Evolutionary conservation across 305 asterid genomes (phyloP).

Genomic region (Fraxinus xanthoxyloides): DNA sequence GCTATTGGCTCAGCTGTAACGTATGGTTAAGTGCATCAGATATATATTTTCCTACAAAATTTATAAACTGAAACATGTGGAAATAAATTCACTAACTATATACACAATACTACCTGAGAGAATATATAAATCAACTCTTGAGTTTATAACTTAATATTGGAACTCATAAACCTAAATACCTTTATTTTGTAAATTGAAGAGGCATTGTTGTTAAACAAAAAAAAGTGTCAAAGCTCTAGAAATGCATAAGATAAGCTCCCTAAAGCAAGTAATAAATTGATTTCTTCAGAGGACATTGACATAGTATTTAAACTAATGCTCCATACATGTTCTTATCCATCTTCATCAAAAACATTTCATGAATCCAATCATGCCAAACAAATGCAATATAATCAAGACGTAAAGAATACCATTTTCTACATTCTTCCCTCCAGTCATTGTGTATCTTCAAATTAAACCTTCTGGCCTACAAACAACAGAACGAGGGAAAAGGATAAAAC

Average conservation of each 20-base stretch:
- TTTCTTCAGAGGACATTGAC: neutral
- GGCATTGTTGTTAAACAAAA: neutral
- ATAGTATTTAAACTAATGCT: neutral
- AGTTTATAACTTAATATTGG: neutral
- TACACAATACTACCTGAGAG: neutral
- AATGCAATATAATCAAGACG: neutral
- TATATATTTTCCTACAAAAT: neutral
- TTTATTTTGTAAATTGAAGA: neutral
- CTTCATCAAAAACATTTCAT: neutral
- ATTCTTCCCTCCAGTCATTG: conserved; percentile 44
- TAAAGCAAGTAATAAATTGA: neutral
- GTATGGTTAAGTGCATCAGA: conserved; percentile 18
- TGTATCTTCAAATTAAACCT: conserved; percentile 25
- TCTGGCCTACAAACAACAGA: conserved; percentile 17
- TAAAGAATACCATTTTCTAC: conserved; percentile 35
- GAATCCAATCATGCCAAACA: neutral
- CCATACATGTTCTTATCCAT: neutral
- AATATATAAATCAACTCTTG: neutral
- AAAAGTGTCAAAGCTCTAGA: neutral
- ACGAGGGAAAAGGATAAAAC: conserved; percentile 10
- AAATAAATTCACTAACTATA: neutral
- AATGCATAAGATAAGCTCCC: neutral
- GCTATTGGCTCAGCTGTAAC: conserved; percentile 34
- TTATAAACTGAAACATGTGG: neutral
- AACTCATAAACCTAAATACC: neutral